Evolutionary conservation across 352 stramenopile species (phyloP).

Genomic region (Pythium aquatile): DNA sequence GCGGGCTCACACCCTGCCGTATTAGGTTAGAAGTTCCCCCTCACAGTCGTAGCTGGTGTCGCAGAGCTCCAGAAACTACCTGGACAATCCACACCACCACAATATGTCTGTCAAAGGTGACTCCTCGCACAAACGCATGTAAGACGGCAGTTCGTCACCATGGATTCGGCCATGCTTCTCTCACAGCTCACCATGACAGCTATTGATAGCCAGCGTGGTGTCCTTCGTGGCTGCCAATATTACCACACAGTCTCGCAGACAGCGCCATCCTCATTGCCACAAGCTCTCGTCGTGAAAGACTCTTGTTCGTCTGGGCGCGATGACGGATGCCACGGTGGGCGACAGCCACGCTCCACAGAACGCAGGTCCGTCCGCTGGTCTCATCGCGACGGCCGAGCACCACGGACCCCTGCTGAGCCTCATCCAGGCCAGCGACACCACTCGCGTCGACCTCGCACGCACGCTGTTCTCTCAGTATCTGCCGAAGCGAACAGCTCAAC

Average conservation of each 20-base stretch:
- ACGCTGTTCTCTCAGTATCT: constrained; percentile 11
- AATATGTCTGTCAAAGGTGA: too few species aligned
- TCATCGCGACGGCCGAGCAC: constrained; percentile 8
- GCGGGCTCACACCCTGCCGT: neutral
- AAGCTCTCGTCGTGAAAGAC: too few species aligned
- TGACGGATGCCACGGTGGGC: neutral
- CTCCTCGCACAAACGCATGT: neutral
- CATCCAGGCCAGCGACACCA: neutral
- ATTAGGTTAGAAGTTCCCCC: neutral
- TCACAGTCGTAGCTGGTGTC: constrained; percentile 2
- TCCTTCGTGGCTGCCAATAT: neutral
- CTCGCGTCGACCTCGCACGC: constrained; percentile 12
- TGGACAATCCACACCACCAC: too few species aligned
- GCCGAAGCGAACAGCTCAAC: neutral
- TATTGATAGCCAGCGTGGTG: neutral
- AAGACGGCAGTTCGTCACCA: neutral
- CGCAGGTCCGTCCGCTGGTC: constrained; percentile 13
- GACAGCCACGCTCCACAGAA: neutral
- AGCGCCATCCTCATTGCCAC: too few species aligned
- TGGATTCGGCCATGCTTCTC: neutral
- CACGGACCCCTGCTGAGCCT: constrained; percentile 1
- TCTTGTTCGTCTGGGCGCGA: neutral
- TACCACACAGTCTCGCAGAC: neutral
- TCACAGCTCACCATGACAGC: too few species aligned
- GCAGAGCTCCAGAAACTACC: neutral